Evolutionary conservation across 2,329 filamentous ascomycete species (phyloP).

Genomic region (Sporothrix mexicana): DNA sequence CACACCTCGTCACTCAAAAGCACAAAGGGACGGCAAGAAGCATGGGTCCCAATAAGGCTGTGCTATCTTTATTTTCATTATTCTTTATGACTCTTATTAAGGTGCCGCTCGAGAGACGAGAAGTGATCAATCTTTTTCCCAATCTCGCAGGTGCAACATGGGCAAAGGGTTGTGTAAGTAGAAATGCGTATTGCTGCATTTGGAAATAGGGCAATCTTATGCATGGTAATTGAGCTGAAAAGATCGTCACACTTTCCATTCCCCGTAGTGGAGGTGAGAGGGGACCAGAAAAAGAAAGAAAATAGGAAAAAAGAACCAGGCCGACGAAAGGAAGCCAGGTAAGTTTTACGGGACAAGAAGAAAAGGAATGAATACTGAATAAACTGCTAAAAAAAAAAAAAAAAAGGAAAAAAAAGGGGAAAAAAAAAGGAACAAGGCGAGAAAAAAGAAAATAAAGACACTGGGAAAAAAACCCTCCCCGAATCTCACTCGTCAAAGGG

Average conservation of each 20-base stretch:
- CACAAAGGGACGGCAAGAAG: neutral
- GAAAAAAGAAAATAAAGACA: neutral
- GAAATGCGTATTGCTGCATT: constrained; percentile 22
- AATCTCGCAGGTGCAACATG: constrained; percentile 7
- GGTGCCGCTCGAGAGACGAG: neutral
- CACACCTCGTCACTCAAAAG: neutral
- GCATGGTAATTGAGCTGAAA: constrained; percentile 14
- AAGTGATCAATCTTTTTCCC: neutral
- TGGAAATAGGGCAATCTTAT: constrained; percentile 25
- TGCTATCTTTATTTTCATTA: neutral
- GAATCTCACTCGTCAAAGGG: constrained; percentile 19
- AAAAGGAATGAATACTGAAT: neutral
- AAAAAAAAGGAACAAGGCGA: neutral
- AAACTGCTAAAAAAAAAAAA: neutral
- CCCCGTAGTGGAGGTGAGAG: neutral
- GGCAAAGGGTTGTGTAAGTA: constrained; percentile 15
- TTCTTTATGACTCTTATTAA: neutral
- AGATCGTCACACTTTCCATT: constrained; percentile 9
- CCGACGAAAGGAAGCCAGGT: neutral
- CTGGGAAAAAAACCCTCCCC: neutral
- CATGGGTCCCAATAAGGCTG: constrained; percentile 19
- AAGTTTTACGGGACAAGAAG: too few relatives aligned
- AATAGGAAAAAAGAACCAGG: neutral
- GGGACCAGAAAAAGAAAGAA: neutral
- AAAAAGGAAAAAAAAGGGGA: neutral